Percentiles rank a stretch among this genome's conserved stretches.
These are phyloP conservation scores for Ceratobasidium sp. DNA, from an alignment of 1,284 basidiomycete species.

Conservation along the genomic window DNA sequence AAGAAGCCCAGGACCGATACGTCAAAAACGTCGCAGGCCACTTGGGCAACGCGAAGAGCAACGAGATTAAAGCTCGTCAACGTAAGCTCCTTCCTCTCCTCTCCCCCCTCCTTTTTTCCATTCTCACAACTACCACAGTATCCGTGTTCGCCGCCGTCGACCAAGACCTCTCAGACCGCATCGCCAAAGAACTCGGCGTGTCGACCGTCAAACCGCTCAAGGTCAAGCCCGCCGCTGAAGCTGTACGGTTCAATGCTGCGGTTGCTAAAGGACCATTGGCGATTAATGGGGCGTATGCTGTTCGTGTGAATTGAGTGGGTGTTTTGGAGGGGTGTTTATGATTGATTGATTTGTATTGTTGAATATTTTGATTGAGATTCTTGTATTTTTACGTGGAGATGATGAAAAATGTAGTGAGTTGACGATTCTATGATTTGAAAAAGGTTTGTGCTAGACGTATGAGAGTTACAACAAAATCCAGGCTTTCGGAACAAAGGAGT, in stretches of 20 bases:
- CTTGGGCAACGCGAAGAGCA: slow-evolving; percentile 75
- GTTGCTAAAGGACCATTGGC: neutral
- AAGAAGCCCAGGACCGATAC: slow-evolving; percentile 76
- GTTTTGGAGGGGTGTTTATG: neutral
- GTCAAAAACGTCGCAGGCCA: slow-evolving; percentile 84
- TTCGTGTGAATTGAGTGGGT: neutral
- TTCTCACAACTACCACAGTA: slow-evolving; percentile 63
- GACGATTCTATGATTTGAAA: no score
- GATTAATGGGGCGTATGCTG: slow-evolving; percentile 28
- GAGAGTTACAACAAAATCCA: no score
- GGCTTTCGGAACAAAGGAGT: no score
- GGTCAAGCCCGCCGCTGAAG: slow-evolving; percentile 73
- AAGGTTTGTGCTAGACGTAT: no score
- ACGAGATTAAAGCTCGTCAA: slow-evolving; percentile 76
- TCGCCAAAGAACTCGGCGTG: slow-evolving; percentile 79
- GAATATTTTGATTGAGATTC: no score
- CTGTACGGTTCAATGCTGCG: slow-evolving; percentile 63
- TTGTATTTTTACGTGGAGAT: no score
- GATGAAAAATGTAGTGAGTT: no score
- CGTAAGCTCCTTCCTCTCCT: slow-evolving; percentile 63
- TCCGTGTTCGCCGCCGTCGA: slow-evolving; percentile 85
- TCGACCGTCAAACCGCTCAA: slow-evolving; percentile 72
- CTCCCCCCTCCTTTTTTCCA: no score
- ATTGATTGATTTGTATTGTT: no score
- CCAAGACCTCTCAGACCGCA: slow-evolving; percentile 76